A percentile compares a stretch with the other conserved stretches of the same genome.
phyloP scores from a whole-genome alignment of 768 basidiomycete species.

The Macrolepiota fuliginosa region DNA sequence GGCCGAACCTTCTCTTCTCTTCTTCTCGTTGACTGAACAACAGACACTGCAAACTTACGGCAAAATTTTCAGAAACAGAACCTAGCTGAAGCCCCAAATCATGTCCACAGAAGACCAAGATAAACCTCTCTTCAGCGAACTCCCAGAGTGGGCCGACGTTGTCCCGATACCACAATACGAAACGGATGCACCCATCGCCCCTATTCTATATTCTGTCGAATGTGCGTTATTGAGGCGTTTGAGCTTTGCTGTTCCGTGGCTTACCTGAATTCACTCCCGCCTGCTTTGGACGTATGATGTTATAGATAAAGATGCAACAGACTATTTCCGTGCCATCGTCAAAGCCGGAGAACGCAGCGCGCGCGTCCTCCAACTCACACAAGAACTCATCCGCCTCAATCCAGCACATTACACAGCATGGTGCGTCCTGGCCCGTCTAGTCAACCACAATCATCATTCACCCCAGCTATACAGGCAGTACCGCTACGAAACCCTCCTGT shows the following conservation, averaged over 20 bases:
- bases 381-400: constrained; percentile 85
- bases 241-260: neutral
- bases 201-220: constrained; percentile 87
- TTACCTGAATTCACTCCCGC: neutral
- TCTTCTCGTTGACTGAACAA: neutral
- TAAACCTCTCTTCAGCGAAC: constrained; percentile 50
- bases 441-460: neutral
- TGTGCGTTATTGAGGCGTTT: constrained; percentile 51
- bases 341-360: constrained; percentile 74
- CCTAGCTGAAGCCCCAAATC: neutral
- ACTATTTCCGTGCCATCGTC: constrained; percentile 87
- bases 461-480: constrained; percentile 72
- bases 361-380: constrained; percentile 84
- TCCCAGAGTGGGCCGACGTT: constrained; percentile 79
- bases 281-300: neutral
- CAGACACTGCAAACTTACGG: neutral
- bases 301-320: constrained; percentile 88
- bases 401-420: constrained; percentile 98
- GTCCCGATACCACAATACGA: constrained; percentile 81
- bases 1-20: too few relatives aligned
- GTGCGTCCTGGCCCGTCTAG: constrained; percentile 39
- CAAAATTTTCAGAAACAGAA: neutral
- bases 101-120: constrained; percentile 9
- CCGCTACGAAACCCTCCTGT: constrained; percentile 82
- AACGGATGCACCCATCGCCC: constrained; percentile 72